Conservation (phyloP, 164 flowering plant genomes). For the Cinnamomum chago region DNA sequence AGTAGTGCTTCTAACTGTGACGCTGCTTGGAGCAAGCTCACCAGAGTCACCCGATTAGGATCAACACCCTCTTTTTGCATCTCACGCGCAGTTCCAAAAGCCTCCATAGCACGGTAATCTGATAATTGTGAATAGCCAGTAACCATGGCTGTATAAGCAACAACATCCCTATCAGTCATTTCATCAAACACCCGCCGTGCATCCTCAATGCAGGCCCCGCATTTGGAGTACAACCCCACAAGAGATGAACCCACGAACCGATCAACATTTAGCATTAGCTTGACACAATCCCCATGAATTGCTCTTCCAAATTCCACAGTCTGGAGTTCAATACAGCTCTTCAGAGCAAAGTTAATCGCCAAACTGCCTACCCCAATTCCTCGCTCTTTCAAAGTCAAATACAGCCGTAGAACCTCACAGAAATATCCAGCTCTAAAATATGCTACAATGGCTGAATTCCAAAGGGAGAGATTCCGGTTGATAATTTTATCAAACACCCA, state of each 20-base stretch:
- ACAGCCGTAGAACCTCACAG: slow-evolving; percentile 36
- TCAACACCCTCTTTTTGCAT: slow-evolving; percentile 41
- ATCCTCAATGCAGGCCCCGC: slow-evolving; percentile 22
- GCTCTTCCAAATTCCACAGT: slow-evolving; percentile 33
- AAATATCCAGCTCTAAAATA: slow-evolving; percentile 36
- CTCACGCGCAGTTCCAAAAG: slow-evolving; percentile 28
- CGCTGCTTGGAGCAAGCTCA: slow-evolving; percentile 57
- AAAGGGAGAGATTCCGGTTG: slow-evolving; percentile 27
- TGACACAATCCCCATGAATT: slow-evolving; percentile 48
- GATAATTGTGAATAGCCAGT: slow-evolving; percentile 36
- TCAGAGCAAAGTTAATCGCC: slow-evolving; percentile 36
- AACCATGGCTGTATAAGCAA: slow-evolving; percentile 44
- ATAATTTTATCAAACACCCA: slow-evolving; percentile 30
- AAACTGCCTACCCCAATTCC: slow-evolving; percentile 36
- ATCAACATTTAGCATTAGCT: slow-evolving; percentile 33
- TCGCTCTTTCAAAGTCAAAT: slow-evolving; percentile 26
- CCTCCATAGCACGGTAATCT: slow-evolving; percentile 23
- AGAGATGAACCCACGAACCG: slow-evolving; percentile 12
- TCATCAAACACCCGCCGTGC: slow-evolving; percentile 47
- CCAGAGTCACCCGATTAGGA: slow-evolving; percentile 56
- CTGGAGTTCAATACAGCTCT: slow-evolving; percentile 36
- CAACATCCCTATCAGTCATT: slow-evolving; percentile 39
- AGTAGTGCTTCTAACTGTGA: slow-evolving; percentile 23
- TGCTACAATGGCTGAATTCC: slow-evolving; percentile 42
- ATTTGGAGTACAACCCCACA: slow-evolving; percentile 31